Evolutionary conservation across 2,329 filamentous ascomycete genomes (phyloP).

Genomic region (Uncinocarpus reesii): DNA sequence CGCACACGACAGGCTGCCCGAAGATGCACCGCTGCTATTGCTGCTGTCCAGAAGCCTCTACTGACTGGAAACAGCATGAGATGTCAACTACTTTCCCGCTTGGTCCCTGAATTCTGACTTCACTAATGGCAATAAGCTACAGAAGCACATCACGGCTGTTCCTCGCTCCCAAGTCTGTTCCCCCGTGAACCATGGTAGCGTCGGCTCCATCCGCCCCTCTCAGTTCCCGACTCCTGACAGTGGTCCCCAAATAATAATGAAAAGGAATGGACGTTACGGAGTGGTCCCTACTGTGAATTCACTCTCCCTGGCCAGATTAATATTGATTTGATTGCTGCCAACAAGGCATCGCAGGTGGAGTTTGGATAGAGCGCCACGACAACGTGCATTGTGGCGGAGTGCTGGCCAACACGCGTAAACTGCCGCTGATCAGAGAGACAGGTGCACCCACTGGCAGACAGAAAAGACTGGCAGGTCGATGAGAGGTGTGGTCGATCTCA

Average conservation of each 20-base stretch:
- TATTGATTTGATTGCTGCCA: neutral
- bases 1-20: no score
- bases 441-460: neutral
- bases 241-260: no score
- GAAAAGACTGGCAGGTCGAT: neutral
- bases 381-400: slow-evolving; percentile 5
- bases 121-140: no score
- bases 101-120: no score
- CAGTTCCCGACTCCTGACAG: no score
- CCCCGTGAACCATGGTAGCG: slow-evolving; percentile 2
- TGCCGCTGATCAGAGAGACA: neutral
- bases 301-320: no score
- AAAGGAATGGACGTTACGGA: no score
- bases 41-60: no score
- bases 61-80: no score
- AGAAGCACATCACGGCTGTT: neutral
- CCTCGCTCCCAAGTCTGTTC: neutral
- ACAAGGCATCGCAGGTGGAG: neutral
- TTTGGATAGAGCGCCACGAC: slow-evolving; percentile 5
- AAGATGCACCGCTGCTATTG: no score
- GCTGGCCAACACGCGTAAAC: neutral
- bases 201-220: neutral
- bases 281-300: neutral
- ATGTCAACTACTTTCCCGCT: no score
- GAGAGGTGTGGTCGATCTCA: neutral